phyloP scores from a whole-genome alignment of 768 basidiomycete species.

The Kwoniella bestiolae region DNA sequence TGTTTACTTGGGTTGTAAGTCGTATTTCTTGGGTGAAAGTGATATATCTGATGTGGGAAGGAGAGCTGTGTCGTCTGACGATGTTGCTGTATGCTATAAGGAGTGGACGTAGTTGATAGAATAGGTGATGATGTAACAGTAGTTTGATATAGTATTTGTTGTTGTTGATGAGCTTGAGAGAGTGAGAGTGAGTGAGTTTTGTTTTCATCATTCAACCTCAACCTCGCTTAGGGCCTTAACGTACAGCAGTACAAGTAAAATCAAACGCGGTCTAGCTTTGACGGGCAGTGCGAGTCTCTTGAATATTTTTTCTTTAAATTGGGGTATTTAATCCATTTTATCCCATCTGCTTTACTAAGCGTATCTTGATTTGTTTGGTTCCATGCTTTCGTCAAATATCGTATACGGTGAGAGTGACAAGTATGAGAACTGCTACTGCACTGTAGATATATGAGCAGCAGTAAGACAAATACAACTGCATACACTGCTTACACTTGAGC shows the following conservation, averaged over 20 bases:
- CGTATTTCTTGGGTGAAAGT: too few species aligned
- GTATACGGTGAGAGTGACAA: too few species aligned
- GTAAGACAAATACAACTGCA: too few species aligned
- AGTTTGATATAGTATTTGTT: too few species aligned
- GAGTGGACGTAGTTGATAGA: neutral
- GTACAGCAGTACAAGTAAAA: too few species aligned
- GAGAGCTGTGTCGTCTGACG: too few species aligned
- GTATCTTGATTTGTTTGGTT: neutral
- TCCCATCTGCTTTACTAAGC: conserved; percentile 2
- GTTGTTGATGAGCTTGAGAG: neutral
- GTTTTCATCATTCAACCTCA: conserved; percentile 14
- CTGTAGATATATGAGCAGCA: too few species aligned
- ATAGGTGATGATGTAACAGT: neutral
- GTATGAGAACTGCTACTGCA: too few species aligned
- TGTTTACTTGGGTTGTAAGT: too few species aligned
- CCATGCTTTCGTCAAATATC: neutral
- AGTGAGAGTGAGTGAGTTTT: neutral
- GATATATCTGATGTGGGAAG: too few species aligned
- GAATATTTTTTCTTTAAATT: neutral
- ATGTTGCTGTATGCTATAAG: neutral
- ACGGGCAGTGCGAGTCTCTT: neutral
- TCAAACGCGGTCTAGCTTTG: neutral
- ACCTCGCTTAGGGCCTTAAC: neutral
- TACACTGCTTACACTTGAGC: too few species aligned
- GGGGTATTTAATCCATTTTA: conserved; percentile 6